Conservation (phyloP, 257 asterid genomes). For the Petunia secreta region DNA sequence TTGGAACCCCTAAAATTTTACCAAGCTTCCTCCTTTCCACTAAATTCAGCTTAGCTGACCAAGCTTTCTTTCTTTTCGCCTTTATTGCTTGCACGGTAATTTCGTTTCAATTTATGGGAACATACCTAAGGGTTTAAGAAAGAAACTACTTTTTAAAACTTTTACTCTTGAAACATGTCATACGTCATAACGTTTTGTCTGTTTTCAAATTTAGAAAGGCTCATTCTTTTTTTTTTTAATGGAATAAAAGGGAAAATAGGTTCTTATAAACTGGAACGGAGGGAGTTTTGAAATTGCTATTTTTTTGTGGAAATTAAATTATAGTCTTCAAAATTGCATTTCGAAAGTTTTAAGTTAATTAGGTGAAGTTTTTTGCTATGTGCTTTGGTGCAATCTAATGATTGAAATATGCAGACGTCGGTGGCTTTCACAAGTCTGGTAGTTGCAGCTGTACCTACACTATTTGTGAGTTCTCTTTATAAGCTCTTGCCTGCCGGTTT, state of each 20-base stretch:
- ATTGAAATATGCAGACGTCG: conserved; percentile 52
- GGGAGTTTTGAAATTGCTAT: not conserved
- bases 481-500: not conserved
- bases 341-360: not conserved
- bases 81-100: conserved; percentile 82
- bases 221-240: too few species aligned
- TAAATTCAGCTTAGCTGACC: conserved; percentile 62
- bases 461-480: conserved; percentile 54
- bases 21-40: conserved; percentile 41
- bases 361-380: not conserved
- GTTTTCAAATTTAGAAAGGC: too few species aligned
- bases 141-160: too few species aligned
- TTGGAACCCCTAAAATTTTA: conserved; percentile 53
- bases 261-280: too few species aligned
- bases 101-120: not conserved
- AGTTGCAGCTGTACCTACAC: conserved; percentile 79
- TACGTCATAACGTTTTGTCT: too few species aligned
- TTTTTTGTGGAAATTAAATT: not conserved
- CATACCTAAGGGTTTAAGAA: too few species aligned
- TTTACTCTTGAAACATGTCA: too few species aligned
- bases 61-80: conserved; percentile 67
- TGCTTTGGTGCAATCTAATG: not conserved
- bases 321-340: not conserved
- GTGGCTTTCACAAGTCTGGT: conserved; percentile 68
- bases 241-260: too few species aligned